Conservation (phyloP, 768 basidiomycete genomes). For the Mycena floridula region DNA sequence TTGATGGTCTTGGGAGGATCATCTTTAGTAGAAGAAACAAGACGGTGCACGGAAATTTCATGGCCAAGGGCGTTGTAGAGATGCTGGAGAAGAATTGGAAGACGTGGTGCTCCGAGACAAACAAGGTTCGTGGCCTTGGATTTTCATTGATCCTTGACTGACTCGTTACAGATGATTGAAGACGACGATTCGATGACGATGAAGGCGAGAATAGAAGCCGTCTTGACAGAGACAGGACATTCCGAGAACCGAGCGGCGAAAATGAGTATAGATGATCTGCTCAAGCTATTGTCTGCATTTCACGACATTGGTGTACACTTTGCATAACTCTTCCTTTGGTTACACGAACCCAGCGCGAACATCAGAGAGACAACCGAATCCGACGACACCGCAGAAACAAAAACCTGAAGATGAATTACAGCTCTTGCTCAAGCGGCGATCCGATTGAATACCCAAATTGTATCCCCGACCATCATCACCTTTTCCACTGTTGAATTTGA, state of each 20-base stretch:
- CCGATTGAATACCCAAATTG: no score
- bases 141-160: background rate
- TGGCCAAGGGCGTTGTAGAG: slow-evolving; percentile 90
- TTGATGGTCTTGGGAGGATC: slow-evolving; percentile 91
- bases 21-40: slow-evolving; percentile 90
- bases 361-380: no score
- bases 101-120: slow-evolving; percentile 84
- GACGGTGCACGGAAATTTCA: slow-evolving; percentile 82
- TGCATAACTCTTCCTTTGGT: no score
- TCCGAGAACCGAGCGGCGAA: slow-evolving; percentile 82
- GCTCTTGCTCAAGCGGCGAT: no score
- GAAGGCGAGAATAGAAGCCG: slow-evolving; percentile 62
- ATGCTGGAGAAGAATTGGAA: slow-evolving; percentile 92
- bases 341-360: no score
- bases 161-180: slow-evolving; percentile 49
- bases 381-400: no score
- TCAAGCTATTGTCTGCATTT: slow-evolving; percentile 73
- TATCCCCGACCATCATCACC: no score
- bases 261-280: slow-evolving; percentile 88
- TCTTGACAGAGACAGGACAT: slow-evolving; percentile 65
- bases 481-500: no score
- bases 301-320: slow-evolving; percentile 74
- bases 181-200: slow-evolving; percentile 61
- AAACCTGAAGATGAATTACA: no score
- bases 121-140: slow-evolving; percentile 37